A percentile compares a stretch with the other conserved stretches of the same genome.
phyloP scores from a whole-genome alignment of 768 basidiomycete species.

The Pleurotus sapidus region DNA sequence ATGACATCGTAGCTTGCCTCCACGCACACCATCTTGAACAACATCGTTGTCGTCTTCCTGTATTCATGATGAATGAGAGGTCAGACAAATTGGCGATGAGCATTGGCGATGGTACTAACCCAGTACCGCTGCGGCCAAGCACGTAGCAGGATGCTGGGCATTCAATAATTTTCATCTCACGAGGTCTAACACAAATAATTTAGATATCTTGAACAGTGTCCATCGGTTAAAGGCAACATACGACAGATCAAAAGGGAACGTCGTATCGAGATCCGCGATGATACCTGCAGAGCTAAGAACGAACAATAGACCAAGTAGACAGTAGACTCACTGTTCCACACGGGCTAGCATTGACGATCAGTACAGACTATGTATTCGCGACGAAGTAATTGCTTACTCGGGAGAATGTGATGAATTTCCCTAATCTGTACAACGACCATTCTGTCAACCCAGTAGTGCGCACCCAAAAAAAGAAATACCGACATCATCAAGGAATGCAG shows the following conservation, averaged over 20 bases:
- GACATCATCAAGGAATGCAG: constrained; percentile 61
- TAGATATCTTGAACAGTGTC: not conserved
- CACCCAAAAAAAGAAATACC: constrained; percentile 11
- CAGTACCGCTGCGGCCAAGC: constrained; percentile 70
- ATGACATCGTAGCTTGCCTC: constrained; percentile 50
- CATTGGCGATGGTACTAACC: constrained; percentile 34
- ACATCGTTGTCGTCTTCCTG: constrained; percentile 76
- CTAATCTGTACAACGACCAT: constrained; percentile 24
- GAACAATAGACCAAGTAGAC: constrained; percentile 26
- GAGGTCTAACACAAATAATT: constrained; percentile 23
- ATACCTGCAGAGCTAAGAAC: constrained; percentile 38
- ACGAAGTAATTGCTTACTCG: constrained; percentile 24
- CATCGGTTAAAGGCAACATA: constrained; percentile 16
- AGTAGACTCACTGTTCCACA: constrained; percentile 9
- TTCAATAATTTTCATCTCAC: constrained; percentile 57
- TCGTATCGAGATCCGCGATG: constrained; percentile 45
- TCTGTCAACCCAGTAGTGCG: too few relatives aligned
- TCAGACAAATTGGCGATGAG: not conserved
- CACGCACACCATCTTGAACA: constrained; percentile 72
- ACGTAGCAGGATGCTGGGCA: constrained; percentile 62
- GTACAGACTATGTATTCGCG: not conserved
- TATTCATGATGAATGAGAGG: not conserved
- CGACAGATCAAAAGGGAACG: constrained; percentile 43
- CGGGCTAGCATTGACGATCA: constrained; percentile 1
- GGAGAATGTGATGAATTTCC: constrained; percentile 44